Evolutionary conservation across 2,329 filamentous ascomycete species (phyloP).

Genomic region (Venturia asperata): DNA sequence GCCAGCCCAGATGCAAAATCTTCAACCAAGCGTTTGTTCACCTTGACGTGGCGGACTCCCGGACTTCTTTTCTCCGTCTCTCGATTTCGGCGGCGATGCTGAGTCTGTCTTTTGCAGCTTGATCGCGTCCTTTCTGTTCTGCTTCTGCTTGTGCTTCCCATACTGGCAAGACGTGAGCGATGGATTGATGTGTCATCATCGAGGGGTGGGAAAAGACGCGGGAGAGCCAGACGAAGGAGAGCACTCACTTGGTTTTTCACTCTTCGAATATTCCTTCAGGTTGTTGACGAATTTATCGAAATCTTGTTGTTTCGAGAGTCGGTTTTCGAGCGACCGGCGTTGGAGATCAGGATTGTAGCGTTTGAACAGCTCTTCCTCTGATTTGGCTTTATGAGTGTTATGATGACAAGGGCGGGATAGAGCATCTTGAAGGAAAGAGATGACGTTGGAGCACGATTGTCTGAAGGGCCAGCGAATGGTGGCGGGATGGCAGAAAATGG

Average conservation of each 20-base stretch:
- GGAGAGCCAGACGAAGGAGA: neutral
- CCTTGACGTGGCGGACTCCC: neutral
- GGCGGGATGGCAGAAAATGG: neutral
- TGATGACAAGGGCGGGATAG: neutral
- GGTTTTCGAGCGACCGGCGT: slow-evolving; percentile 72
- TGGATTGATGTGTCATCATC: neutral
- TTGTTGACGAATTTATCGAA: slow-evolving; percentile 81
- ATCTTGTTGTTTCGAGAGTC: slow-evolving; percentile 69
- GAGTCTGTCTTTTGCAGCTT: slow-evolving; percentile 30
- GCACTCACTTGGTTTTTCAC: slow-evolving; percentile 76
- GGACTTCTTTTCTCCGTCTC: slow-evolving; percentile 10
- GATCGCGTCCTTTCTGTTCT: slow-evolving; percentile 22
- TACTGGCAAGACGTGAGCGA: slow-evolving; percentile 17
- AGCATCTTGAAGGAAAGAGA: slow-evolving; percentile 1
- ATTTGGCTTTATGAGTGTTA: neutral
- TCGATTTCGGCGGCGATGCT: slow-evolving; percentile 12
- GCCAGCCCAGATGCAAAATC: neutral
- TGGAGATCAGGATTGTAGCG: slow-evolving; percentile 94
- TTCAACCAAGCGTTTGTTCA: neutral
- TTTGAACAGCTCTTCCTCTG: slow-evolving; percentile 80
- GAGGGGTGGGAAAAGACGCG: neutral
- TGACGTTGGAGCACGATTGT: neutral
- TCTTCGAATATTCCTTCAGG: slow-evolving; percentile 84
- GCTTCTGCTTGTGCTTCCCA: slow-evolving; percentile 22
- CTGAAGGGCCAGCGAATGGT: neutral